Conservation (phyloP, 306 rosid species). For the Vigna nakashimae region DNA sequence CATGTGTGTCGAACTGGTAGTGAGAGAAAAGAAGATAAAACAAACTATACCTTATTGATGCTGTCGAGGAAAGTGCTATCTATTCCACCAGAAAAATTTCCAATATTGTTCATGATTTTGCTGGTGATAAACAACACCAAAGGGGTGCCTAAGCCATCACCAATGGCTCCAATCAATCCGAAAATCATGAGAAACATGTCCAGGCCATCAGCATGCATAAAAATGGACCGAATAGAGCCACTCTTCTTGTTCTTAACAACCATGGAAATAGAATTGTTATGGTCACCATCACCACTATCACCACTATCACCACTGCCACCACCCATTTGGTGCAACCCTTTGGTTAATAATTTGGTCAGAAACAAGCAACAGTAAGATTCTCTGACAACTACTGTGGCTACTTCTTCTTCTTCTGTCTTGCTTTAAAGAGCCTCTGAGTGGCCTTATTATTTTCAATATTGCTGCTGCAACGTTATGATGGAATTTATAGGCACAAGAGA, state of each 20-base stretch:
- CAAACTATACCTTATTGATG: slow-evolving; percentile 47
- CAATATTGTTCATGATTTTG: slow-evolving; percentile 54
- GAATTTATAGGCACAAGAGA: slow-evolving; percentile 44
- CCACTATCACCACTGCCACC: slow-evolving; percentile 29
- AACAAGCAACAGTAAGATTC: slow-evolving; percentile 41
- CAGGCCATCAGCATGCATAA: slow-evolving; percentile 76
- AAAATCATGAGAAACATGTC: slow-evolving; percentile 66
- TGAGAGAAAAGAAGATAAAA: not conserved
- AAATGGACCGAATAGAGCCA: slow-evolving; percentile 64
- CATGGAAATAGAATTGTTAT: slow-evolving; percentile 5
- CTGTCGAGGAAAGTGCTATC: slow-evolving; percentile 8
- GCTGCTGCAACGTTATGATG: slow-evolving; percentile 33
- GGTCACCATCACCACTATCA: slow-evolving; percentile 25
- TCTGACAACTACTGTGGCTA: slow-evolving; percentile 18
- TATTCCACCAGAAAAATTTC: slow-evolving; percentile 5
- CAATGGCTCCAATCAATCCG: slow-evolving; percentile 72
- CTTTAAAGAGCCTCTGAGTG: slow-evolving; percentile 41
- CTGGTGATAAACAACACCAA: slow-evolving; percentile 47
- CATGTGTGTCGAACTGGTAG: not conserved
- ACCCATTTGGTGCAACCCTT: slow-evolving; percentile 38
- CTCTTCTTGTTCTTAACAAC: slow-evolving; percentile 44
- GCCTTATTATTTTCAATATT: not conserved
- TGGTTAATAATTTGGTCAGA: slow-evolving; percentile 20
- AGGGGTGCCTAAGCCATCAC: slow-evolving; percentile 75
- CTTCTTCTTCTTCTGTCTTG: not conserved